Base-by-base conservation (phyloP, 345 rosid genomes). In the Corymbia maculata region DNA sequence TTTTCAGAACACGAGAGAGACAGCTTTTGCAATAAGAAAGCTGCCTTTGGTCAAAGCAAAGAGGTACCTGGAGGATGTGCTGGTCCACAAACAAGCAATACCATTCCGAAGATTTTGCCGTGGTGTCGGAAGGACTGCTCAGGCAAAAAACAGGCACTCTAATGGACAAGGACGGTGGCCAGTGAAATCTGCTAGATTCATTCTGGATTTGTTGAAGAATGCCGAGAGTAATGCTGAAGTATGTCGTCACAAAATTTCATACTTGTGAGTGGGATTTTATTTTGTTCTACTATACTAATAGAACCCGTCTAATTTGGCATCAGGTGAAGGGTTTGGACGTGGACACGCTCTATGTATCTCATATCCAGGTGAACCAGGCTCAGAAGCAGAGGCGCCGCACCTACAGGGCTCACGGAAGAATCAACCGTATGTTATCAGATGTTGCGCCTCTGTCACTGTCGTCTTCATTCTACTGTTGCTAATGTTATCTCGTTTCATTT, bases 161-260 rank as follows among this genome's bases (percentile, higher is more conserved):
- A 96, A 95, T 61, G 98, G 98, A 50, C 98, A 96, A 93, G 98
- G 97, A 26, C 97, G 97, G 61, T 96, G 97, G 97, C 95, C 95
- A 7, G 92, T 68, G 7, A 93, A 93, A 85, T 93, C 95, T 42
- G 95, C 92, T 8, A 89, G 85, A 42, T 92, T 93, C 59, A 92
- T 93, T 86, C 90, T 93, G 6, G 93, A 93, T 89, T 89, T 93
- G 88, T 90, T 93, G 51, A 91, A 91, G 92, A 93, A 93, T 91
- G 94, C 94, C 0, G 94, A 93, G 91, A 92, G 95, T 53, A 93
- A 93, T 57, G 95, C 95, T 51, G 94, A 93, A 89, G 95, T 92
- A 90, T 36, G 49, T 12, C 13, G 45, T 49, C 45, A 68, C 22
- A 32, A 16, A 68, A 32, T 82, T 8, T 14, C 1, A 2, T 28